These are phyloP conservation scores for Starmerella bombicola DNA, from an alignment of 805 yeast genomes.

Conservation along the genomic window DNA sequence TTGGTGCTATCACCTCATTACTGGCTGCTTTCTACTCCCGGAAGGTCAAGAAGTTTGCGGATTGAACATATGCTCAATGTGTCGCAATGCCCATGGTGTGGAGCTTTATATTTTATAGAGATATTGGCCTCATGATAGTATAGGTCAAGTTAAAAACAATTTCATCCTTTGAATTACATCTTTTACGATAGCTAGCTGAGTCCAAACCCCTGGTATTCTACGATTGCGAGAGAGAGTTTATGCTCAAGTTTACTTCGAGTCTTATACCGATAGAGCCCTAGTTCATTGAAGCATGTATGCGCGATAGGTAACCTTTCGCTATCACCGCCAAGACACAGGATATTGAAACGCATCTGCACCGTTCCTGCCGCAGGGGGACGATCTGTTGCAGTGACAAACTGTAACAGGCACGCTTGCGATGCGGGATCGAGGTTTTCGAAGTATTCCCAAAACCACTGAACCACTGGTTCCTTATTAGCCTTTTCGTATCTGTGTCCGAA, in stretches of 20 bases:
- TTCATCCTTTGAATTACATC: not conserved
- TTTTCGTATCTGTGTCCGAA: conserved; percentile 36
- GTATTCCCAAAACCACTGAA: conserved; percentile 83
- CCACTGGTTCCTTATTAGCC: conserved; percentile 28
- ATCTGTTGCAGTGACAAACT: conserved; percentile 82
- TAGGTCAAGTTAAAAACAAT: no score
- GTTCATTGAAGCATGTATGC: conserved; percentile 90
- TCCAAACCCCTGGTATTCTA: conserved; percentile 81
- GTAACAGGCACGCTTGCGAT: conserved; percentile 51
- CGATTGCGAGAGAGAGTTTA: conserved; percentile 57
- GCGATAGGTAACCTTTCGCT: conserved; percentile 60
- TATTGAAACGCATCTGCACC: conserved; percentile 56
- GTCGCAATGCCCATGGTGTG: no score
- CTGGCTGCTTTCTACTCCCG: conserved; percentile 27
- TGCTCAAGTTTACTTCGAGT: conserved; percentile 40
- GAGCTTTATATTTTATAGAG: no score
- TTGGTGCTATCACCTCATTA: conserved; percentile 30
- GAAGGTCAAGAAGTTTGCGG: conserved; percentile 8
- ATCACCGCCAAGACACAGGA: conserved; percentile 42
- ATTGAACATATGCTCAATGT: no score
- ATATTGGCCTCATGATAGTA: no score
- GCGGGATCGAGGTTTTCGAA: conserved; percentile 35
- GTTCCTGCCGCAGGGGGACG: conserved; percentile 88
- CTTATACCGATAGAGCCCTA: conserved; percentile 59
- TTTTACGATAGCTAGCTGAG: conserved; percentile 28